Conservation (phyloP, 1,284 basidiomycete species). For the Athelia sp. region DNA sequence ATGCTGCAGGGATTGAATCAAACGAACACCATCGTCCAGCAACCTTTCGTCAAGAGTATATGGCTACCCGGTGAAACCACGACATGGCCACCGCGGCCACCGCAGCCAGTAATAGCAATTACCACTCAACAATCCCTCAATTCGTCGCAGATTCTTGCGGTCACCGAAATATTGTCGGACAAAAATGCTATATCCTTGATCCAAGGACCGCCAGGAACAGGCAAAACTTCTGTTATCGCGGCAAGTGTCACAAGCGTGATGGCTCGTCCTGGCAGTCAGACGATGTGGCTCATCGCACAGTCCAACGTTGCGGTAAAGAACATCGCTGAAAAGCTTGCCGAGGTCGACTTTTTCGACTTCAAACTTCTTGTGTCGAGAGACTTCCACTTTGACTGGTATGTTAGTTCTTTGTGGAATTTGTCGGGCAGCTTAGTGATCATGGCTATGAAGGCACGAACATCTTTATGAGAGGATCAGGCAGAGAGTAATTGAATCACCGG, state of each 20-base stretch:
- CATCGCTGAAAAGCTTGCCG: slow-evolving; percentile 42
- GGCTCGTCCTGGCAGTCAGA: slow-evolving; percentile 25
- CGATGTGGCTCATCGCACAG: slow-evolving; percentile 67
- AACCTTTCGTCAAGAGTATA: slow-evolving; percentile 56
- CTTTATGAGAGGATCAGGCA: slow-evolving; percentile 42
- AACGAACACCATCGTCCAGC: slow-evolving; percentile 30
- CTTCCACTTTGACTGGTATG: slow-evolving; percentile 60
- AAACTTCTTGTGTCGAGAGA: slow-evolving; percentile 54
- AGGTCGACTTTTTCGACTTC: slow-evolving; percentile 34
- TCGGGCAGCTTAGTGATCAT: slow-evolving; percentile 5
- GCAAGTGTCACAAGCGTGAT: slow-evolving; percentile 43
- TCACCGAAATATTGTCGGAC: slow-evolving; percentile 46
- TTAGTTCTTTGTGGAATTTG: slow-evolving; percentile 5
- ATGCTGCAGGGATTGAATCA: slow-evolving; percentile 51
- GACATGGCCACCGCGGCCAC: slow-evolving; percentile 8
- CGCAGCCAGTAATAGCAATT: slow-evolving; percentile 1
- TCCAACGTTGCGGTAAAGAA: slow-evolving; percentile 58
- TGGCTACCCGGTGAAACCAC: slow-evolving; percentile 28
- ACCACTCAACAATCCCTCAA: slow-evolving; percentile 34
- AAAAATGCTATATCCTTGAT: slow-evolving; percentile 23
- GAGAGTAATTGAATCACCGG: slow-evolving; percentile 47
- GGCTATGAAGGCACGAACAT: slow-evolving; percentile 62
- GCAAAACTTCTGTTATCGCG: slow-evolving; percentile 65
- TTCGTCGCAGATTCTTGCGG: slow-evolving; percentile 46
- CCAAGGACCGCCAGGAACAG: slow-evolving; percentile 46